phyloP scores from a whole-genome alignment of 768 basidiomycete species.

The Boletus pseudopeckii region DNA sequence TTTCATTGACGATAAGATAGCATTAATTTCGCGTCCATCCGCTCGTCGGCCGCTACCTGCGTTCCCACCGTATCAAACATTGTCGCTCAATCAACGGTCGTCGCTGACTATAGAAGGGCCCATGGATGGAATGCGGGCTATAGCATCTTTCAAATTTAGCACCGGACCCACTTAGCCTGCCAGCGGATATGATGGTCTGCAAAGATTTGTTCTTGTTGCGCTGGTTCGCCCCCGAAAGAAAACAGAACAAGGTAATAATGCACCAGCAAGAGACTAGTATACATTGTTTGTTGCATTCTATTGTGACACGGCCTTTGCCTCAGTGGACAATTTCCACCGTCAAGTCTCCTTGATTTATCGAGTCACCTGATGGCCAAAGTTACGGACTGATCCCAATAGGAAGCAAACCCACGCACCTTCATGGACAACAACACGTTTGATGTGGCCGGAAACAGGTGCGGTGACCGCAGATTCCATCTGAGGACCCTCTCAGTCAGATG shows the following conservation, averaged over 20 bases:
- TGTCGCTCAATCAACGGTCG: constrained; percentile 4
- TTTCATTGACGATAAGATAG: constrained; percentile 21
- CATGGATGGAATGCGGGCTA: constrained; percentile 6
- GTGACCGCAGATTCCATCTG: constrained; percentile 99
- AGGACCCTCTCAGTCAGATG: constrained; percentile 21
- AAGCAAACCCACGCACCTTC: constrained; percentile 53
- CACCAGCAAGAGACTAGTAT: constrained; percentile 13
- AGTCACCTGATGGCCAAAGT: constrained; percentile 61
- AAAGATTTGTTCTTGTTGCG: neutral
- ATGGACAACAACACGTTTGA: constrained; percentile 89
- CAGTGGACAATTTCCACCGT: constrained; percentile 83
- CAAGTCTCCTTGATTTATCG: constrained; percentile 91
- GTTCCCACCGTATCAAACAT: constrained; percentile 21
- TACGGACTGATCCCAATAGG: neutral
- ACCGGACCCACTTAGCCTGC: constrained; percentile 2
- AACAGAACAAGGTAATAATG: neutral
- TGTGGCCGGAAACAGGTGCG: constrained; percentile 92
- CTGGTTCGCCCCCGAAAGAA: neutral
- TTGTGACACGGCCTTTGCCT: constrained; percentile 16
- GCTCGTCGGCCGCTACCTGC: neutral
- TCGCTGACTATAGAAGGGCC: constrained; percentile 3
- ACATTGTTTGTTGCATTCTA: constrained; percentile 17
- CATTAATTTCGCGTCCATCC: constrained; percentile 1
- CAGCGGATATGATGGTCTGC: constrained; percentile 14
- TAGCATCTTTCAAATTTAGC: constrained; percentile 6